Conservation (phyloP, 2,329 filamentous ascomycete genomes). For the Neonectria faginata region DNA sequence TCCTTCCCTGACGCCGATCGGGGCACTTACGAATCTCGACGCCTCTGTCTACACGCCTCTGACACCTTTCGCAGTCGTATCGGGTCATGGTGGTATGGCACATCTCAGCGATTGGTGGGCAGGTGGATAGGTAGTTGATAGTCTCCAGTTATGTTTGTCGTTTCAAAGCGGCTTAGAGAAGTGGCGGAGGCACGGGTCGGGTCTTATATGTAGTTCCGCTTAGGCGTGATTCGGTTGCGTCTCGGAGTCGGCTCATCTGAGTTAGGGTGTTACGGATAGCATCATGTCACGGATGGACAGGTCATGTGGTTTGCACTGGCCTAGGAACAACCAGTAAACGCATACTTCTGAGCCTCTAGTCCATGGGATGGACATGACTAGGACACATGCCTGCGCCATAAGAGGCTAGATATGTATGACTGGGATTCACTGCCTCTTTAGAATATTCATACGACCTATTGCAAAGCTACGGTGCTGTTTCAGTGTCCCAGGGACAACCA, state of each 20-base stretch:
- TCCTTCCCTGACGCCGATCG: background rate
- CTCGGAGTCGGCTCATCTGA: background rate
- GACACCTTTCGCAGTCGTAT: slow-evolving; percentile 10
- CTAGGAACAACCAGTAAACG: background rate
- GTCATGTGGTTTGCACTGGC: background rate
- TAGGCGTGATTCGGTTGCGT: background rate
- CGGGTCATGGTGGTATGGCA: background rate
- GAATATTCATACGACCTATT: background rate
- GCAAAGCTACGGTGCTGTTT: background rate
- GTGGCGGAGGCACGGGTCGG: background rate
- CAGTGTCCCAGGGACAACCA: background rate
- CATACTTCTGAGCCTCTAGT: background rate
- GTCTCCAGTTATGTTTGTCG: background rate
- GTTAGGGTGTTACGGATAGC: background rate
- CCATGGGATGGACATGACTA: background rate
- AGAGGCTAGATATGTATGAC: background rate
- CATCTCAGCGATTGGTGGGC: background rate
- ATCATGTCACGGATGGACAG: background rate
- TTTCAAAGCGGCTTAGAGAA: background rate
- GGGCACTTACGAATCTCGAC: background rate
- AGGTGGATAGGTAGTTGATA: background rate
- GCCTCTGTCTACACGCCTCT: background rate
- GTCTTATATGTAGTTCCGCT: background rate
- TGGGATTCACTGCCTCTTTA: background rate
- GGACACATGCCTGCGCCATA: background rate